Percentiles rank a stretch among this genome's conserved stretches.
Evolutionary conservation across 2,329 filamentous ascomycete genomes (phyloP).

Genomic region (Calonectria pseudoreteaudii): DNA sequence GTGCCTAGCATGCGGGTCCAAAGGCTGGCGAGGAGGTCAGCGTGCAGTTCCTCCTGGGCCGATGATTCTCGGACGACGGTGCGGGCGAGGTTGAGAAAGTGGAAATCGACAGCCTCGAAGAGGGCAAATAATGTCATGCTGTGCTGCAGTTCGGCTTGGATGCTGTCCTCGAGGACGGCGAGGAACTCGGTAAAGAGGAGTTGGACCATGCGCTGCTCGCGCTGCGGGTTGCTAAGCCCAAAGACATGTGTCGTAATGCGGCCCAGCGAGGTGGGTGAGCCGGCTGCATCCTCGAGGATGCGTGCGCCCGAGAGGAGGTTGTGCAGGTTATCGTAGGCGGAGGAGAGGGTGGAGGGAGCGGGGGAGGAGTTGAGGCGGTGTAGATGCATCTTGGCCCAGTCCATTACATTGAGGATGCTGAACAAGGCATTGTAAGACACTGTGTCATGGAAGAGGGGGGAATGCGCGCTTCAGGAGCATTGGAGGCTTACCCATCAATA

Average conservation of each 20-base stretch:
- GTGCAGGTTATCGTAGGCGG: conserved; percentile 86
- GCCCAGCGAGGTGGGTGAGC: conserved; percentile 76
- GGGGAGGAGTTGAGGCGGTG: conserved; percentile 73
- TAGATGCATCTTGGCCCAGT: conserved; percentile 92
- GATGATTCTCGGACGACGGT: conserved; percentile 87
- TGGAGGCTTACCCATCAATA: conserved; percentile 76
- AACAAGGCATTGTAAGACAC: conserved; percentile 24
- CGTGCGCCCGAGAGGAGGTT: conserved; percentile 76
- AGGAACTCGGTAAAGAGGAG: conserved; percentile 89
- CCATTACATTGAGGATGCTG: conserved; percentile 93
- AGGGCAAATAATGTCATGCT: conserved; percentile 84
- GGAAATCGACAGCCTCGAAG: conserved; percentile 91
- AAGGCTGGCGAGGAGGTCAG: conserved; percentile 83
- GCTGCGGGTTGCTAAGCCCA: conserved; percentile 83
- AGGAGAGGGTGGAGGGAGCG: conserved; percentile 68
- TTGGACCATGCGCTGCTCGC: conserved; percentile 82
- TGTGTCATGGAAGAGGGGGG: background rate
- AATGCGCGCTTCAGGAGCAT: background rate
- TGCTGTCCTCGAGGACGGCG: conserved; percentile 87
- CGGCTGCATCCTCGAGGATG: conserved; percentile 65
- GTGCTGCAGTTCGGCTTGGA: conserved; percentile 85
- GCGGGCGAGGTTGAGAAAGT: conserved; percentile 89
- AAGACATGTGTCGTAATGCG: conserved; percentile 78
- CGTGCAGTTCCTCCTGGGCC: conserved; percentile 82
- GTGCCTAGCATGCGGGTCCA: conserved; percentile 89